These are phyloP conservation scores for Litsea cubeba DNA, from an alignment of 164 flowering plant genomes.

Conservation along the genomic window DNA sequence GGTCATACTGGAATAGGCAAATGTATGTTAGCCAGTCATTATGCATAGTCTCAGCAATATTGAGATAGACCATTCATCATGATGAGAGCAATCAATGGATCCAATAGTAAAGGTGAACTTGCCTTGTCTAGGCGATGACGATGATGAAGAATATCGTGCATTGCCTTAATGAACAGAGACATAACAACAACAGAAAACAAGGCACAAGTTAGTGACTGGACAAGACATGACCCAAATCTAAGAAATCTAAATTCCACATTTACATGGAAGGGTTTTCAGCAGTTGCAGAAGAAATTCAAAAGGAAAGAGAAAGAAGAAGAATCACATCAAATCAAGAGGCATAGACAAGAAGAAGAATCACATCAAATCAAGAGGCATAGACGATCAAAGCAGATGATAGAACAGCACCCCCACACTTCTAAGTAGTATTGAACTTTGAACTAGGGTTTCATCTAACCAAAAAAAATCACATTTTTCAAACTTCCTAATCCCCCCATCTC, in stretches of 20 bases:
- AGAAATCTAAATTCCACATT: neutral
- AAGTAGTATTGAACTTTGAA: no score
- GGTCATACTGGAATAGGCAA: slow-evolving; percentile 64
- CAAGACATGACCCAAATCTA: neutral
- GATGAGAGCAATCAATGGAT: neutral
- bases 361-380: no score
- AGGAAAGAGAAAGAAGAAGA: no score
- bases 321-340: no score
- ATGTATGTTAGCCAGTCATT: slow-evolving; percentile 1
- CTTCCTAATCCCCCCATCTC: no score
- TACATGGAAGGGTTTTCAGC: neutral
- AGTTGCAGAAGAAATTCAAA: no score
- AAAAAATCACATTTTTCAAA: no score
- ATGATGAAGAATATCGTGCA: slow-evolving; percentile 87
- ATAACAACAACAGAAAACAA: slow-evolving; percentile 1
- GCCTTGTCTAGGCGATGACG: slow-evolving; percentile 67
- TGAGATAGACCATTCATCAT: neutral
- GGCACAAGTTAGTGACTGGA: slow-evolving; percentile 1
- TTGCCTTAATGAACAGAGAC: slow-evolving; percentile 49
- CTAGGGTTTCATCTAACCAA: no score
- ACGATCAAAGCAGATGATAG: no score
- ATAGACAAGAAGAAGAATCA: no score
- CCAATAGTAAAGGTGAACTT: slow-evolving; percentile 17
- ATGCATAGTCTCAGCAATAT: neutral
- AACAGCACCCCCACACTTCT: no score